Conservation (phyloP, 371 early-diverging fungal species). For the Mortierella sp. region DNA sequence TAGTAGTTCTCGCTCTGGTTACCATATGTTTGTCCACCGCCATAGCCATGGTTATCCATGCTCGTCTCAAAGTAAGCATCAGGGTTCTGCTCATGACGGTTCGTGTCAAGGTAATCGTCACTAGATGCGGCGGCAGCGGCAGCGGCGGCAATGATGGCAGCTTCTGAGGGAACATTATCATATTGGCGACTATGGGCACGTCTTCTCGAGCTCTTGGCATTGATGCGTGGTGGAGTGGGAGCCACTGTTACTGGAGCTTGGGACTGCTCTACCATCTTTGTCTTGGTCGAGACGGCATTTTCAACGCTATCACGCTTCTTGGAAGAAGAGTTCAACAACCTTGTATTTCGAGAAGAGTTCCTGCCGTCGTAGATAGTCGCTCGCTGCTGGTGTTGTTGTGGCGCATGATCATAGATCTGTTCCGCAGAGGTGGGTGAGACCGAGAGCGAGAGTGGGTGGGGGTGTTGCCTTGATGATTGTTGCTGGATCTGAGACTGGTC, state of each 20-base stretch:
- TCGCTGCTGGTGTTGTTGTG: neutral
- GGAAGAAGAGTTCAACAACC: neutral
- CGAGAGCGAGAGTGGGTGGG: neutral
- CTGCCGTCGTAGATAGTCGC: neutral
- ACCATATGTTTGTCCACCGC: neutral
- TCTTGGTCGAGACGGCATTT: neutral
- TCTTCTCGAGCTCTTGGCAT: constrained; percentile 22
- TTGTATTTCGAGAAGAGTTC: neutral
- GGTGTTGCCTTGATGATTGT: neutral
- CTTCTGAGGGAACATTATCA: neutral
- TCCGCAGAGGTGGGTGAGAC: neutral
- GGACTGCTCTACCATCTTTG: neutral
- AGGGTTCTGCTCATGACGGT: neutral
- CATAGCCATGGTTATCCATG: constrained; percentile 6
- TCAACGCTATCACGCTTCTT: neutral
- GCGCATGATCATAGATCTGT: constrained; percentile 7
- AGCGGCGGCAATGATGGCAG: constrained; percentile 3
- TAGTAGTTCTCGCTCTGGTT: neutral
- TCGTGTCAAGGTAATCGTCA: neutral
- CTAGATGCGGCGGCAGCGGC: constrained; percentile 1
- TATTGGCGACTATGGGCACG: neutral
- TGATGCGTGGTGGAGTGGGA: constrained; percentile 20
- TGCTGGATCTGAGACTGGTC: constrained; percentile 3
- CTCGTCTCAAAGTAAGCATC: constrained; percentile 18
- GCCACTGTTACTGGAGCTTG: neutral